Conservation (phyloP, 192 early-diverging fungal species). For the Umbelopsis vinacea region DNA sequence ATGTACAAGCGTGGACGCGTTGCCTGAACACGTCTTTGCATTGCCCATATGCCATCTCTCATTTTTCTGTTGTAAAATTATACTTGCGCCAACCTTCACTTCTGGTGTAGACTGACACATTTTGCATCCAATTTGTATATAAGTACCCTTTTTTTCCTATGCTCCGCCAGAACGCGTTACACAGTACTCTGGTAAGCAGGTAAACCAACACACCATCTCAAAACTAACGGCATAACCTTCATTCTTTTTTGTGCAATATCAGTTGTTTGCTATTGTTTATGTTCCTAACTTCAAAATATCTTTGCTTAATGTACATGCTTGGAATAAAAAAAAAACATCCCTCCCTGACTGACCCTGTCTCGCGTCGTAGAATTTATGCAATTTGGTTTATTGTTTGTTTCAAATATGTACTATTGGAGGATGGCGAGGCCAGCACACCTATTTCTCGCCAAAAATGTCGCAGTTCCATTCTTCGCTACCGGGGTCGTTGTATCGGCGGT, state of each 20-base stretch:
- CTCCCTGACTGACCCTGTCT: too few relatives aligned
- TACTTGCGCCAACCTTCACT: background rate
- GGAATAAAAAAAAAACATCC: background rate
- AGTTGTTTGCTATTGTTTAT: background rate
- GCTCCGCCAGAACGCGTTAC: background rate
- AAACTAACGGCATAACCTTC: background rate
- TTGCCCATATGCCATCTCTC: background rate
- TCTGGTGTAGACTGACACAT: background rate
- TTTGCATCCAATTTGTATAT: background rate
- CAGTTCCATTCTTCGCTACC: slow-evolving; percentile 34
- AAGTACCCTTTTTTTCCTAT: slow-evolving; percentile 2
- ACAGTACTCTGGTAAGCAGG: background rate
- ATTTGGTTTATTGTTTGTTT: slow-evolving; percentile 1
- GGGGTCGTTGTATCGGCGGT: slow-evolving; percentile 53
- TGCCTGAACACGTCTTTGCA: background rate
- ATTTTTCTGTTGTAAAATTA: background rate
- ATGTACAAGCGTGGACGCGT: background rate
- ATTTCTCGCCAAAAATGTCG: slow-evolving; percentile 34
- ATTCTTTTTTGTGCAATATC: background rate
- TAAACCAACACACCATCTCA: background rate
- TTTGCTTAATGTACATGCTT: background rate
- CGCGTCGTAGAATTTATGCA: background rate
- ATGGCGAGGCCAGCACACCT: background rate
- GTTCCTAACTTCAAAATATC: background rate
- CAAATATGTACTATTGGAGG: slow-evolving; percentile 9